Evolutionary conservation across 2,329 filamentous ascomycete species (phyloP).

Genomic region (Trichophyton simii): DNA sequence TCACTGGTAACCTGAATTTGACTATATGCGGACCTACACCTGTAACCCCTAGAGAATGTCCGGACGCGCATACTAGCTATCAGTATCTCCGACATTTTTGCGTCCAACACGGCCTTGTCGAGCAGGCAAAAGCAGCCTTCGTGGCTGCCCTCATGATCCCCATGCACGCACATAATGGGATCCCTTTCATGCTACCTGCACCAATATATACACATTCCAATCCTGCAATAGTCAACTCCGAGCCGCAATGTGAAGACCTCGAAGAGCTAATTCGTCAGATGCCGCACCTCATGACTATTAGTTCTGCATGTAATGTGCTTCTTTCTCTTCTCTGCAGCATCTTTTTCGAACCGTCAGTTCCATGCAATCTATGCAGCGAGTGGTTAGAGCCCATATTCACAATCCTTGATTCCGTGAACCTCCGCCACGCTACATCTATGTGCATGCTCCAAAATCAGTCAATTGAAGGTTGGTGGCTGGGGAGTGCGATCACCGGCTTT

Average conservation of each 20-base stretch:
- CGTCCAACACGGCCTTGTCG: not conserved
- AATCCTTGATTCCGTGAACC: not conserved
- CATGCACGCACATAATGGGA: not conserved
- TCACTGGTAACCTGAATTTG: not conserved
- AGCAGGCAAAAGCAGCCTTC: not conserved
- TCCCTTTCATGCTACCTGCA: not conserved
- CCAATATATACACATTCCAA: not conserved
- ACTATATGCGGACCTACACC: not conserved
- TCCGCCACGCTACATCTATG: not conserved
- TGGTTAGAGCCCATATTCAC: not conserved
- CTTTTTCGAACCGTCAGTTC: not conserved
- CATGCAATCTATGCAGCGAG: not conserved
- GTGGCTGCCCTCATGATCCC: not conserved
- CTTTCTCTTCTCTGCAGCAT: not conserved
- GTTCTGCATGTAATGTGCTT: not conserved
- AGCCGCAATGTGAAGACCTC: not conserved
- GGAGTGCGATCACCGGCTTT: not conserved
- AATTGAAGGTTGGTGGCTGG: not conserved
- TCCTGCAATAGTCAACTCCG: not conserved
- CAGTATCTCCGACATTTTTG: not conserved
- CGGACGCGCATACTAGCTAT: not conserved
- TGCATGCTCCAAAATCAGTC: not conserved
- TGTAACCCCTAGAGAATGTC: not conserved
- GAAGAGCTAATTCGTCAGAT: not conserved
- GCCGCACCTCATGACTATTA: not conserved